These are phyloP conservation scores for Lobosporangium transversale DNA, from an alignment of 192 early-diverging fungal genomes.

Conservation along the genomic window DNA sequence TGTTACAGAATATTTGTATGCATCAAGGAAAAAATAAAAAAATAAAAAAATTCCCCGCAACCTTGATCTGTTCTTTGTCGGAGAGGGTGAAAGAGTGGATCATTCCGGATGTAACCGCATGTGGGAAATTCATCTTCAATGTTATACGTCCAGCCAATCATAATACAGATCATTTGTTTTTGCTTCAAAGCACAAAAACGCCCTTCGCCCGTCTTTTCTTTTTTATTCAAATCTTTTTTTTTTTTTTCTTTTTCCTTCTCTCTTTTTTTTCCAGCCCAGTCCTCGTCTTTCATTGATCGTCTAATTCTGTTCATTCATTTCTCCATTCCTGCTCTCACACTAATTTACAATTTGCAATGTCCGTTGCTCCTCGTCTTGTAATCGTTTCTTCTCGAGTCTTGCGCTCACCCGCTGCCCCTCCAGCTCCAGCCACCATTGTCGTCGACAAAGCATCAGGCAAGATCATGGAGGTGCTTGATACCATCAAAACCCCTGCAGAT, in stretches of 20 bases:
- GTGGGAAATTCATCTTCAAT: too few species aligned
- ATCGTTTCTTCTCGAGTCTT: conserved; percentile 49
- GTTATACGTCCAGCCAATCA: too few species aligned
- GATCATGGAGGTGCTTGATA: conserved; percentile 57
- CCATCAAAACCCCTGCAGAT: conserved; percentile 28
- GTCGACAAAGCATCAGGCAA: conserved; percentile 63
- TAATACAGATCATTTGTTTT: too few species aligned
- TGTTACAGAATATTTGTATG: neutral
- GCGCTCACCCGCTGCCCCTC: conserved; percentile 49
- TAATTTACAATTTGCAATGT: too few species aligned
- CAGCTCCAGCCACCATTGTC: conserved; percentile 67
- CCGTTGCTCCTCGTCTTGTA: conserved; percentile 30
- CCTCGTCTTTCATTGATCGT: conserved; percentile 8
- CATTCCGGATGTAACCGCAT: too few species aligned
- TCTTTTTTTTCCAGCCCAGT: neutral
- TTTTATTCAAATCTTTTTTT: too few species aligned
- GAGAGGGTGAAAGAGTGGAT: too few species aligned
- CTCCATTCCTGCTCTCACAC: too few species aligned
- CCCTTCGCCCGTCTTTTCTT: too few species aligned
- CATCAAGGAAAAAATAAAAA: neutral
- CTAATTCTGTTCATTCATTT: neutral
- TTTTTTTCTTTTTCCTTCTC: conserved; percentile 8
- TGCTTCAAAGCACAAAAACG: too few species aligned
- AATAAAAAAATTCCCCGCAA: conserved; percentile 50
- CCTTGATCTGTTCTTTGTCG: neutral